Conservation (phyloP, 345 rosid genomes). For the Lepidium didymum region DNA sequence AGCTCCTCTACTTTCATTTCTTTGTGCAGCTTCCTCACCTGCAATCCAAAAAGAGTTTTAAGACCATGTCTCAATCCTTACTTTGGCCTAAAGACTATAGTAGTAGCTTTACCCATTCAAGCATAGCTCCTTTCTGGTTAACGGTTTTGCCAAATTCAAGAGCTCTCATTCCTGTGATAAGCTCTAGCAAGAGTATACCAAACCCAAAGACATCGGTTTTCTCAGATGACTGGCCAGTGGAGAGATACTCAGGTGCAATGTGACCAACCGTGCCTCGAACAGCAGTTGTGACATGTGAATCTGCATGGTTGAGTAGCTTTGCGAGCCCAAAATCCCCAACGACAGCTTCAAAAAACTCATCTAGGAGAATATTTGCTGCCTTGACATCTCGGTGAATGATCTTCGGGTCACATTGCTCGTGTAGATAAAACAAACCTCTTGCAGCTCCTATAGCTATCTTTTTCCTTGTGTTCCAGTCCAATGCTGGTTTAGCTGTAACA, state of each 20-base stretch:
- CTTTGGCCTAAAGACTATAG: not conserved
- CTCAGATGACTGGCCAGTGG: conserved; percentile 95
- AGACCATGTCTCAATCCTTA: not conserved
- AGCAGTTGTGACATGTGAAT: conserved; percentile 90
- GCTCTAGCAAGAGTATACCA: conserved; percentile 86
- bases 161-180: conserved; percentile 91
- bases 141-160: conserved; percentile 80
- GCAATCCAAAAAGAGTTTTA: conserved; percentile 2
- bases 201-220: conserved; percentile 95
- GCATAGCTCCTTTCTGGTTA: conserved; percentile 89
- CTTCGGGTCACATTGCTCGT: conserved; percentile 94
- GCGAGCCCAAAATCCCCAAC: conserved; percentile 99
- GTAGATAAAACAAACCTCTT: conserved; percentile 82
- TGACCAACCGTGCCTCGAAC: conserved; percentile 96
- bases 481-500: conserved; percentile 59
- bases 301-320: conserved; percentile 83
- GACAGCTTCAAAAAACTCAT: conserved; percentile 74
- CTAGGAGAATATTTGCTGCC: conserved; percentile 87
- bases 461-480: conserved; percentile 88
- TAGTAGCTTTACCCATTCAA: conserved; percentile 57
- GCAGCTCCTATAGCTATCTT: conserved; percentile 88
- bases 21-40: conserved; percentile 77
- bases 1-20: conserved; percentile 77
- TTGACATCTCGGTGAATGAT: conserved; percentile 91
- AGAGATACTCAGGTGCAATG: conserved; percentile 92